Base-by-base conservation (phyloP, 2,329 filamentous ascomycete species). In the Ilyonectria destructans region DNA sequence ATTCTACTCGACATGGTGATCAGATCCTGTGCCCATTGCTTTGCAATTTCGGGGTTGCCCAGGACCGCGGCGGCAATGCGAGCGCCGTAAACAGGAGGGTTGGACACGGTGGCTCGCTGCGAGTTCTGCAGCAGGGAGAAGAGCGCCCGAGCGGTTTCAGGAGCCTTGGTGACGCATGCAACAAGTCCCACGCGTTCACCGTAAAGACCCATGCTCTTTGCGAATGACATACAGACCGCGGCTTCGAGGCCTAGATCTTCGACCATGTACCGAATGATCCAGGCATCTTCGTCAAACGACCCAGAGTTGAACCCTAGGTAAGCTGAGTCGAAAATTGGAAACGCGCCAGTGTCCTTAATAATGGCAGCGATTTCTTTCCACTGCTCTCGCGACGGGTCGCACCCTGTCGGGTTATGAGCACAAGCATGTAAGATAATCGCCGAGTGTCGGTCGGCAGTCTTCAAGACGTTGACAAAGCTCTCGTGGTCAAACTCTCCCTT, bases 141-240 rank as follows among this genome's bases (percentile, higher is more conserved):
- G 0, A 78, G 71, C 0, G 70, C 75, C 4, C 29, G 40, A 2
- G 72, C 59, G 0, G 64, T 60, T 1, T 71, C 71, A 0, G 69
- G 52, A 0, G 74, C 69, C 1, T 23, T 58, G 1, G 76, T 73
- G 1, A 79, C 75, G 1, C 80, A 75, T 0, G 72, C 68, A 2
- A 77, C 77, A 2, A 77, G 69, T 0, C 80, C 81, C 5, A 79
- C 72, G 4, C 80, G 72, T 58, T 82, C 80, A 0, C 81, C 82
- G 56, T 84, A 84, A 0, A 84, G 71, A 3, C 82, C 82, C 76
- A 90, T 88, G 76, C 86, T 89, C 81, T 91, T 91, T 2, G 89
- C 87, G 71, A 90, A 91, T 0, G 89, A 90, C 75, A 89, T 83
- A 48, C 87, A 87, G 6, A 91, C 80, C 58, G 86, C 85, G 6